These are phyloP conservation scores for Monosporozyma solicola DNA, from an alignment of 805 yeast species.

Conservation along the genomic window DNA sequence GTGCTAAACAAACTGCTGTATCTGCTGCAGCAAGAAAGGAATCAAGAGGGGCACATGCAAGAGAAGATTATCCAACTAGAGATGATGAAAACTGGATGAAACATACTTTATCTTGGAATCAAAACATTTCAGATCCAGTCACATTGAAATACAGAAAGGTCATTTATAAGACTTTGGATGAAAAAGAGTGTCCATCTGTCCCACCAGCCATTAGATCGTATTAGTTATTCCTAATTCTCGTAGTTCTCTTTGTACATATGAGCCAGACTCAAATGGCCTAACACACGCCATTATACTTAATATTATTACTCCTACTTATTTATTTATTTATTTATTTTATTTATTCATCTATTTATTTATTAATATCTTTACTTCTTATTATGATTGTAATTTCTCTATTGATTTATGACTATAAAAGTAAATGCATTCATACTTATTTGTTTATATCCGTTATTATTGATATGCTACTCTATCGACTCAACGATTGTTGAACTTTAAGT, in stretches of 20 bases:
- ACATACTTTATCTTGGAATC: conserved; percentile 92
- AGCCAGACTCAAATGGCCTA: background rate
- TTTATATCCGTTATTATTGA: too few species aligned
- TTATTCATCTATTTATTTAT: conserved; percentile 1
- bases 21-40: conserved; percentile 93
- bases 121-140: conserved; percentile 57
- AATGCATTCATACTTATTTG: background rate
- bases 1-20: conserved; percentile 92
- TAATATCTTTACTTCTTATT: too few species aligned
- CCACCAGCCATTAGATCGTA: conserved; percentile 97
- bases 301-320: conserved; percentile 2
- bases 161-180: conserved; percentile 76
- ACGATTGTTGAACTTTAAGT: conserved; percentile 16
- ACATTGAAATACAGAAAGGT: conserved; percentile 80
- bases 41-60: conserved; percentile 98
- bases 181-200: conserved; percentile 84
- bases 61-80: conserved; percentile 95
- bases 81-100: conserved; percentile 97
- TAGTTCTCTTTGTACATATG: background rate
- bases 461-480: conserved; percentile 1
- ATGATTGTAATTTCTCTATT: too few species aligned
- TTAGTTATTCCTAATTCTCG: conserved; percentile 28
- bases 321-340: conserved; percentile 6
- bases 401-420: background rate
- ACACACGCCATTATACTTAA: background rate